A percentile compares a stretch with the other conserved stretches of the same genome.
Conservation (phyloP, 257 asterid species). For the Cordia subcordata region DNA sequence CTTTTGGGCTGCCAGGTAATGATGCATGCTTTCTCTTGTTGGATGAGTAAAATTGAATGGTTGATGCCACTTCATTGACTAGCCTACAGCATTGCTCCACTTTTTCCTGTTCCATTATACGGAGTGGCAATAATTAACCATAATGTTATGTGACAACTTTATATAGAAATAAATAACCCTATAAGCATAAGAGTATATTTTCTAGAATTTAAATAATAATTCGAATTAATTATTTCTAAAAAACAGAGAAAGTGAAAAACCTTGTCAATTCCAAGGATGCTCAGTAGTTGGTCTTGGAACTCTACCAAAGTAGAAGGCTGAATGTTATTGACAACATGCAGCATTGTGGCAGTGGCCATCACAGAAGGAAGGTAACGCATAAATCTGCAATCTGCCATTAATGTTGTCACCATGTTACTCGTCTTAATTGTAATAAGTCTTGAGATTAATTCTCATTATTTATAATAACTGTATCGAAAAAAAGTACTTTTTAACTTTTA, state of each 20-base stretch:
- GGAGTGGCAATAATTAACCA: not conserved
- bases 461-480: too few relatives aligned
- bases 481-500: not conserved
- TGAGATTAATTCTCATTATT: too few relatives aligned
- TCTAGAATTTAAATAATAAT: too few relatives aligned
- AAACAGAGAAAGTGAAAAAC: conserved; percentile 18
- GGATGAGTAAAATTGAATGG: conserved; percentile 20
- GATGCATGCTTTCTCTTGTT: conserved; percentile 54
- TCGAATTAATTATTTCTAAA: too few relatives aligned
- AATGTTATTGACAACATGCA: conserved; percentile 49
- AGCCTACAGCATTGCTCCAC: conserved; percentile 59
- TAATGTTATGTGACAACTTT: not conserved
- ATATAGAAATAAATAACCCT: not conserved
- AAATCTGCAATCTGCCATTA: conserved; percentile 61
- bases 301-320: conserved; percentile 51
- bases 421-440: too few relatives aligned
- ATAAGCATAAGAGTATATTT: too few relatives aligned
- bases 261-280: conserved; percentile 71
- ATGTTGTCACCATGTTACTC: not conserved
- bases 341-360: conserved; percentile 78
- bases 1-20: conserved; percentile 69
- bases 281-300: conserved; percentile 45
- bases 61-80: conserved; percentile 48
- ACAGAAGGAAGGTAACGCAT: conserved; percentile 62
- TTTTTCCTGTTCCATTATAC: conserved; percentile 40